Evolutionary conservation across 2,329 filamentous ascomycete genomes (phyloP), one percentile per base, ranked within the genome.

Genomic region (Beauveria medogensis): DNA sequence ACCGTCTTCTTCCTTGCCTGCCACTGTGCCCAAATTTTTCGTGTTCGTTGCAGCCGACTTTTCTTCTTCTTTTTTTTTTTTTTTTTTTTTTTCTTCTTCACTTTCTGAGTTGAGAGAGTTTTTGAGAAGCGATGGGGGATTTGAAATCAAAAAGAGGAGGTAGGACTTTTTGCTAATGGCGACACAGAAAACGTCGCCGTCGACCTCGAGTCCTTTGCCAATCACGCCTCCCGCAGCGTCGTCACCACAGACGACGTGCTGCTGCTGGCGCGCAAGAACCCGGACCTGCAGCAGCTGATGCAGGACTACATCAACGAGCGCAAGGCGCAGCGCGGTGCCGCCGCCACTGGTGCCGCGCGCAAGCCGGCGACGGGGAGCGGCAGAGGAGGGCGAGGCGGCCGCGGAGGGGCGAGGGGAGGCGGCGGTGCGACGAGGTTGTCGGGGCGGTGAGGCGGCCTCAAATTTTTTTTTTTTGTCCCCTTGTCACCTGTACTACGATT

Each of bases 211-310:
- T 80, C 72, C 66, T 81, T 83, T 66, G 79, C 78, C 68, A 86
- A 85, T 57, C 94, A 99, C 74, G 93, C 90, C 12, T 89, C 90
- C 1, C 84, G 93, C 28, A 85, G 84, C 2, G 92, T 88, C 0
- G 83, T 99, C 65, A 91, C 87, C 43, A 89, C 88, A 0, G 89
- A 92, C 56, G 94, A 99, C 71, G 92, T 97, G 14, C 77, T 97
- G 68, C 82, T 99, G 8, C 83, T 99, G 34, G 87, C 91, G 28
- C 81, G 94, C 63, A 86, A 93, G 62, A 99, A 97, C 68, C 89
- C 92, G 61, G 91, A 92, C 20, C 75, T 99, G 22, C 86, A 92
- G 66, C 81, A 81, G 18, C 85, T 97, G 40, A 81, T 99, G 70
- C 82, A 83, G 71, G 80, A 83, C 55, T 86, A 86, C 67, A 77